A percentile compares a stretch with the other conserved stretches of the same genome.
Conservation (phyloP, 371 early-diverging fungal species). For the Mucor mucedo region DNA sequence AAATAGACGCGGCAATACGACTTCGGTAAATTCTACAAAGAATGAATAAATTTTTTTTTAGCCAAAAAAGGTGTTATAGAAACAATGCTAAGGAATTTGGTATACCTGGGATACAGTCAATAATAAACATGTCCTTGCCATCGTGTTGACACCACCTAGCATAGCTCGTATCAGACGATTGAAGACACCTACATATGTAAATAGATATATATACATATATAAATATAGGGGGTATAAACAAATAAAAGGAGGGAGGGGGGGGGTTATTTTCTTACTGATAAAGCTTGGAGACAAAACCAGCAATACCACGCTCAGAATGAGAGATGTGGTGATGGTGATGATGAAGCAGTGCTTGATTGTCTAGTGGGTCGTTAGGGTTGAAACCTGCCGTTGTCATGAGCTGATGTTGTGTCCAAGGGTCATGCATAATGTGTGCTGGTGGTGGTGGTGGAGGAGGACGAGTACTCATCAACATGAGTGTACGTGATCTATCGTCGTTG, state of each 20-base stretch:
- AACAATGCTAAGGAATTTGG: too few relatives aligned
- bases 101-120: slow-evolving; percentile 55
- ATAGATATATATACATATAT: slow-evolving; percentile 2
- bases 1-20: slow-evolving; percentile 54
- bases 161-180: slow-evolving; percentile 45
- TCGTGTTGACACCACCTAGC: slow-evolving; percentile 51
- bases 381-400: not conserved
- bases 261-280: slow-evolving; percentile 39
- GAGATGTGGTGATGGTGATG: slow-evolving; percentile 1
- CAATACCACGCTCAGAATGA: slow-evolving; percentile 49
- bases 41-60: slow-evolving; percentile 9
- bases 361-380: slow-evolving; percentile 7
- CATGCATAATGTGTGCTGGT: slow-evolving; percentile 5
- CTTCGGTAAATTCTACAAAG: slow-evolving; percentile 51
- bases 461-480: slow-evolving; percentile 10
- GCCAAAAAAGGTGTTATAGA: too few relatives aligned
- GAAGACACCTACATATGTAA: slow-evolving; percentile 39
- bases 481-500: slow-evolving; percentile 12
- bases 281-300: slow-evolving; percentile 55
- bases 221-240: not conserved
- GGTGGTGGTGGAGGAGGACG: too few relatives aligned
- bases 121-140: slow-evolving; percentile 56
- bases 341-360: too few relatives aligned
- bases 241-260: not conserved
- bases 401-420: slow-evolving; percentile 13